Evolutionary conservation across 768 basidiomycete species (phyloP).

Genomic region (Fomitopsis serialis): DNA sequence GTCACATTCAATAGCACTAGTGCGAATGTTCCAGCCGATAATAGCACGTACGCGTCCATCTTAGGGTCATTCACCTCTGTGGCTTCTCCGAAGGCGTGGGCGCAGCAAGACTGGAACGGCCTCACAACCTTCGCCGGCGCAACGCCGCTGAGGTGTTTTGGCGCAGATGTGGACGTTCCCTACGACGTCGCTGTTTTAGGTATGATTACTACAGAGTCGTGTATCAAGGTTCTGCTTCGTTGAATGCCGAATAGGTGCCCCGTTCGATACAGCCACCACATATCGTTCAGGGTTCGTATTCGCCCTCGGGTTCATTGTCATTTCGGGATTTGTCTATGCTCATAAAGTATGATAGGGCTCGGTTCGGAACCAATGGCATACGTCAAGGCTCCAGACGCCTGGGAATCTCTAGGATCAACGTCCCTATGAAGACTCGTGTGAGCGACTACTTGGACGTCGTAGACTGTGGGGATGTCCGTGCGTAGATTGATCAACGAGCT

Average conservation of each 20-base stretch:
- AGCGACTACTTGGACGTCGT: conserved; percentile 59
- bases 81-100: conserved; percentile 4
- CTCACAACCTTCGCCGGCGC: conserved; percentile 24
- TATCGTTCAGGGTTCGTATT: conserved; percentile 24
- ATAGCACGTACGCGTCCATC: neutral
- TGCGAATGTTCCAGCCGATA: too few relatives aligned
- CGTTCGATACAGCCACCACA: conserved; percentile 28
- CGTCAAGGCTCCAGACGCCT: conserved; percentile 72
- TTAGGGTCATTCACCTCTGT: neutral
- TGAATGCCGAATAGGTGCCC: conserved; percentile 15
- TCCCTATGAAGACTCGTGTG: conserved; percentile 69
- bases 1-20: too few relatives aligned
- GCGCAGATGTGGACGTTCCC: conserved; percentile 15
- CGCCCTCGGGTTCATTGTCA: too few relatives aligned
- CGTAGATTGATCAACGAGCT: conserved; percentile 46
- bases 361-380: conserved; percentile 83
- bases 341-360: conserved; percentile 34
- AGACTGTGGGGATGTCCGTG: conserved; percentile 75
- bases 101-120: conserved; percentile 20
- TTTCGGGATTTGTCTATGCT: too few relatives aligned
- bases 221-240: neutral
- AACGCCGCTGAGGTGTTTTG: conserved; percentile 23
- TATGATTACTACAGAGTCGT: neutral
- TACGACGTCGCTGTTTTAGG: conserved; percentile 27
- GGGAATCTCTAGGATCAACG: conserved; percentile 72